Base-by-base conservation (phyloP, 371 early-diverging fungal genomes). In the Dentiscutata heterogama region DNA sequence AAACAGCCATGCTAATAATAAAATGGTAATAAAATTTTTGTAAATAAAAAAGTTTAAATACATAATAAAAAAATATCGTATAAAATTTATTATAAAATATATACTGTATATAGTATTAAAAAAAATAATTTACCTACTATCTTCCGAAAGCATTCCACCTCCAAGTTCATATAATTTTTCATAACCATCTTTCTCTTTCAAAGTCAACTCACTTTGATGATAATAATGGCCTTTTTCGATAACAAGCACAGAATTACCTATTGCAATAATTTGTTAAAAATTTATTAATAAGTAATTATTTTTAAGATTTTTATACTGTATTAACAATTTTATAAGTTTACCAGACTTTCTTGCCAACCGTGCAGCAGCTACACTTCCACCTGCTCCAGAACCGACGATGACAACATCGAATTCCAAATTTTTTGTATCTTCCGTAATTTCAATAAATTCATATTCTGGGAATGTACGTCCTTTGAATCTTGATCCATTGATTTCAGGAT, bases 281-380 rank as follows among this genome's bases (percentile, higher is more conserved):
- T 8, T 46, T 46, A 10, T 0, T 46, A 42, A 42, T 42, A 8
- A 42, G 39, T 39, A 39, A 39, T 39, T 39, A 39, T 39, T 6
- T 39, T 39, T 39, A 39, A 39, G 39, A 39, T 6, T 39, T n/a
- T n/a, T n/a, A n/a, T n/a, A n/a, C n/a, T 39, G 6, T 39, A 39
- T 39, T 46, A 46, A 46, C 46, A 10, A n/a, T n/a, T 46, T 46
- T 7, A 46, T 6, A 46, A 46, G 10, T 46, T 46, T 46, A 46
- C 46, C 46, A 46, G 46, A 46, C 10, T 46, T 90, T 81, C 89
- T 83, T 7, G 94, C 88, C n/a, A 95, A 90, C 54, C 92, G 88
- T 7, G 91, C 91, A 11, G 96, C 95, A 42, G 89, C 85, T 16
- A 93, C 91, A 42, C 95, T 95, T 53, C 95, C 95, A 70, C 95